Base-by-base conservation (phyloP, 2,329 filamentous ascomycete genomes). In the Colletotrichum sojae region DNA sequence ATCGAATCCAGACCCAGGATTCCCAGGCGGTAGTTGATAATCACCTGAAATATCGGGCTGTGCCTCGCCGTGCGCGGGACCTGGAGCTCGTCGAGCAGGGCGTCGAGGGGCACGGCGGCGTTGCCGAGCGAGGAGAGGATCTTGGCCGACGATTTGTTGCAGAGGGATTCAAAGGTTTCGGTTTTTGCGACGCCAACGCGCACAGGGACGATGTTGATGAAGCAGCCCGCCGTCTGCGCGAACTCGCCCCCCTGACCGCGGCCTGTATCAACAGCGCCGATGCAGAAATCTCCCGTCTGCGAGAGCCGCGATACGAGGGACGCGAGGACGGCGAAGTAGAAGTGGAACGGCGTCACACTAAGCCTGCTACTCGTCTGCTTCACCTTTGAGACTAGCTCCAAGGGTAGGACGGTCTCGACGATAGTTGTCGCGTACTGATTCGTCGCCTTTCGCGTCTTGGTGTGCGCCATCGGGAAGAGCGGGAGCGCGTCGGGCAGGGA, bases 31-130 rank as follows among this genome's bases (percentile, higher is more conserved):
- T 80, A 81, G 67, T 81, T 73, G 45, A 82, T 49, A 51, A 79
- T 77, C 2, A 76, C 80, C 71, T 89, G 86, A 76, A 88, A 88
- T 0, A 89, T 48, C 0, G 87, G 86, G 40, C 71, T 81, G 60
- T 82, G 72, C 0, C 75, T 68, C 0, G 80, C 63, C 0, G 83
- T 83, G 1, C 85, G 76, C 0, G 78, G 71, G 0, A 84, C 77
- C 3, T 78, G 74, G 0, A 89, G 75, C 36, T 84, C 75, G 0
- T 82, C 73, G 0, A 89, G 76, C 0, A 89, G 69, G 0, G 83
- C 75, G 52, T 88, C 82, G 56, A 88, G 86, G 0, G 87, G 87
- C 5, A 88, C 60, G 0, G 70, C 51, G 0, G 85, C 85, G 72
- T 86, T 75, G 0, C 69, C 71, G 0, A 88, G 75, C 0, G 83